Evolutionary conservation across 768 basidiomycete genomes (phyloP).

Genomic region (Cyclocybe cylindracea): DNA sequence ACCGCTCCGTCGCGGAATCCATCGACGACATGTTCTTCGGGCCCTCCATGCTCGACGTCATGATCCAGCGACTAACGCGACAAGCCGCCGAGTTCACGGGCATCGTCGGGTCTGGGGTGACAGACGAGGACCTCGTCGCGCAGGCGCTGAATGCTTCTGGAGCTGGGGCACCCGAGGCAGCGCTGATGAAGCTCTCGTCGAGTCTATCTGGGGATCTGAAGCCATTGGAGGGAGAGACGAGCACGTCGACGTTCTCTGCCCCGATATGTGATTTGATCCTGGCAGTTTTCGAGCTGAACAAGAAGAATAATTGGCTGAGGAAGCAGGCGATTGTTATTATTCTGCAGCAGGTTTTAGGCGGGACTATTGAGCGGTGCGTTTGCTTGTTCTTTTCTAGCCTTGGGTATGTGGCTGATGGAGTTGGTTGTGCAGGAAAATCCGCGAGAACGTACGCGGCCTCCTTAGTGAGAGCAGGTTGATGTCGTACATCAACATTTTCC

Average conservation of each 20-base stretch:
- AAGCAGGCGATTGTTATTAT: constrained; percentile 96
- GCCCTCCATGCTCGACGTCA: constrained; percentile 93
- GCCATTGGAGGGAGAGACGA: constrained; percentile 85
- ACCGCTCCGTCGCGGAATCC: constrained; percentile 89
- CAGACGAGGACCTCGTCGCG: constrained; percentile 83
- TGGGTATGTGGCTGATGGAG: neutral
- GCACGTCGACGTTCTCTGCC: constrained; percentile 84
- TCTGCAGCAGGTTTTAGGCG: constrained; percentile 92
- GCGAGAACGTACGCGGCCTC: constrained; percentile 69
- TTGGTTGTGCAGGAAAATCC: constrained; percentile 67
- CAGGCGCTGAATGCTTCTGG: constrained; percentile 77
- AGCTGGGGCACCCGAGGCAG: constrained; percentile 64
- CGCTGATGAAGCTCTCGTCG: constrained; percentile 51
- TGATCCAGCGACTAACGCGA: constrained; percentile 86
- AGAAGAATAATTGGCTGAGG: constrained; percentile 95
- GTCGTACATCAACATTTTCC: constrained; percentile 63
- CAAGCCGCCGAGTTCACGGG: constrained; percentile 91
- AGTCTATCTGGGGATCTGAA: constrained; percentile 70
- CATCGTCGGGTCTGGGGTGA: constrained; percentile 73
- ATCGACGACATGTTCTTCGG: constrained; percentile 98
- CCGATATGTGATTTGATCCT: constrained; percentile 94
- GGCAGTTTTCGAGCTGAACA: constrained; percentile 92
- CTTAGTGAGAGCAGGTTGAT: constrained; percentile 73
- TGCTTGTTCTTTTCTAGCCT: constrained; percentile 3
- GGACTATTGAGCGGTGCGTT: constrained; percentile 89